Evolutionary conservation across 2,329 filamentous ascomycete species (phyloP).

Genomic region (Trichoderma oligosporum): DNA sequence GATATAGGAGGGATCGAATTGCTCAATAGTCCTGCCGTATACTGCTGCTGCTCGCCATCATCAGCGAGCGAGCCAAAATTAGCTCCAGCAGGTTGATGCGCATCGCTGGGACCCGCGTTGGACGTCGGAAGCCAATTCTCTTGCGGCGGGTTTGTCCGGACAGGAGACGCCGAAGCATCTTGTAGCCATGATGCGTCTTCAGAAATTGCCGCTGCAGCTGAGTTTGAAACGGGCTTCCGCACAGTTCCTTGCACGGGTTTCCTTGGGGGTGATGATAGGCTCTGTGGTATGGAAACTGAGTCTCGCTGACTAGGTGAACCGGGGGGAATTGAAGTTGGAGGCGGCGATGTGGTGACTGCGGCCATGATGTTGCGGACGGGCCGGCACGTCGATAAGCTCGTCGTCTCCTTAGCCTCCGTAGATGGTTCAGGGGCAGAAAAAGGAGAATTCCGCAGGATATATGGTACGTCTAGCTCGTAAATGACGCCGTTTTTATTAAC

Average conservation of each 20-base stretch:
- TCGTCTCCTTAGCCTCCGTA: not conserved
- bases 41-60: constrained; percentile 23
- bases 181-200: constrained; percentile 43
- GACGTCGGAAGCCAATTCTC: constrained; percentile 52
- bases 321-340: constrained; percentile 31
- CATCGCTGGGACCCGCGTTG: constrained; percentile 43
- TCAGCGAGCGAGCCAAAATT: constrained; percentile 28
- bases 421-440: not conserved
- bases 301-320: constrained; percentile 17
- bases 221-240: constrained; percentile 37
- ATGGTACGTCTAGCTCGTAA: not conserved
- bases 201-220: constrained; percentile 27
- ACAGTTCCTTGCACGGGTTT: constrained; percentile 25
- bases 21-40: not conserved
- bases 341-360: constrained; percentile 35
- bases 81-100: constrained; percentile 27
- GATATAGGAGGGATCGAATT: not conserved
- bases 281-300: constrained; percentile 10
- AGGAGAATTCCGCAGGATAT: not conserved
- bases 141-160: constrained; percentile 51
- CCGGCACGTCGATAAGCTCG: constrained; percentile 13
- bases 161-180: constrained; percentile 53
- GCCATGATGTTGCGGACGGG: constrained; percentile 30
- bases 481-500: not conserved
- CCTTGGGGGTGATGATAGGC: constrained; percentile 14